These are phyloP conservation scores for Cladosporium sp. DNA, from an alignment of 2,329 filamentous ascomycete genomes.

Conservation along the genomic window DNA sequence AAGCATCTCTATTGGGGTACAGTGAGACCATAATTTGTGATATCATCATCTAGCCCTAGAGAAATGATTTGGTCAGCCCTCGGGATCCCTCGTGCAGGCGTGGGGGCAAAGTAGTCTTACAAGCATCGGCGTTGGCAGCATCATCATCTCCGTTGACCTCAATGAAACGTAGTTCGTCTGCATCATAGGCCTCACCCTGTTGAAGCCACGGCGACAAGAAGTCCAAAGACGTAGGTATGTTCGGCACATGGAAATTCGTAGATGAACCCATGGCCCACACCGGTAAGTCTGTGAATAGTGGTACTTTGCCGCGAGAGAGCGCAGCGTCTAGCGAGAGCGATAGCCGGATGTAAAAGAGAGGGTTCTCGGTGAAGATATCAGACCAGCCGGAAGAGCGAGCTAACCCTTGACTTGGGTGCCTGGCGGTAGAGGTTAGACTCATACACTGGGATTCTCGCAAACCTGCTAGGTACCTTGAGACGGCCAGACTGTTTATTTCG, in stretches of 20 bases:
- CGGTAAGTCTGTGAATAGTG: neutral
- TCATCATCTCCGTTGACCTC: neutral
- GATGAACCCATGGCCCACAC: neutral
- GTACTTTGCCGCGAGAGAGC: neutral
- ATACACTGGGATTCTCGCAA: neutral
- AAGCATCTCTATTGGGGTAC: neutral
- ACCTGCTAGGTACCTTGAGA: neutral
- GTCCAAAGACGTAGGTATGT: neutral
- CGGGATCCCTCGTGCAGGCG: neutral
- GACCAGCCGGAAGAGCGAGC: neutral
- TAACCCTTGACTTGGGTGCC: neutral
- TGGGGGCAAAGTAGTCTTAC: neutral
- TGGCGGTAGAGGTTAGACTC: neutral
- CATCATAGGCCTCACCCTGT: neutral
- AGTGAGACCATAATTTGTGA: neutral
- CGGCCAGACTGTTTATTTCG: neutral
- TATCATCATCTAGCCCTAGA: neutral
- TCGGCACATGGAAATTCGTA: neutral
- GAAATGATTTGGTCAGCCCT: neutral
- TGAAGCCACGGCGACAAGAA: neutral
- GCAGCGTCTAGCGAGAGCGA: constrained; percentile 1
- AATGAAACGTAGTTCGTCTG: neutral
- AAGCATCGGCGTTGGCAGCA: neutral
- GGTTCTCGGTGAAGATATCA: constrained; percentile 1
- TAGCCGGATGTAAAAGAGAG: constrained; percentile 1